Conservation (phyloP, 805 yeast genomes). For the Diddensiella caesifluorescens region DNA sequence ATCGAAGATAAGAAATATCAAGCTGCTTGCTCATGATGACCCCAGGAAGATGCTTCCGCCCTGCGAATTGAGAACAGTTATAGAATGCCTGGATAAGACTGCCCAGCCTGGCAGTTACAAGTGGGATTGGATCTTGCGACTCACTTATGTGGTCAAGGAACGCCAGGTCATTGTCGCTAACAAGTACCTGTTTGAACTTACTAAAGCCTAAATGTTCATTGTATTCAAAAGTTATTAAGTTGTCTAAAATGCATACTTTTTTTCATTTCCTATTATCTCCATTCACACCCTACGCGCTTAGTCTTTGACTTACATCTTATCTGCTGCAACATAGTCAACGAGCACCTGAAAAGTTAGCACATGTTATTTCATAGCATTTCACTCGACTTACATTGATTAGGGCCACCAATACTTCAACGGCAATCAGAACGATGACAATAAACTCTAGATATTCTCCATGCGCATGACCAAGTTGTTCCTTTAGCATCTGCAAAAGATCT, state of each 20-base stretch:
- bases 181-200: constrained; percentile 19
- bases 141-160: constrained; percentile 20
- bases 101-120: background rate
- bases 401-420: constrained; percentile 87
- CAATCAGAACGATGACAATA: constrained; percentile 84
- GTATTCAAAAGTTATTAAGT: background rate
- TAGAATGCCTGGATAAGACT: constrained; percentile 7
- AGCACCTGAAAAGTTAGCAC: constrained; percentile 18
- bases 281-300: background rate
- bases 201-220: background rate
- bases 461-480: constrained; percentile 93
- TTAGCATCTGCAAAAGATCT: constrained; percentile 90
- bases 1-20: constrained; percentile 26
- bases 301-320: background rate
- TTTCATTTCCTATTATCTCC: background rate
- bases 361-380: background rate
- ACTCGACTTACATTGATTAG: constrained; percentile 55
- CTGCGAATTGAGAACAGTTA: constrained; percentile 9
- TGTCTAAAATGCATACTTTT: background rate
- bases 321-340: constrained; percentile 33
- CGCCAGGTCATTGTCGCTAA: constrained; percentile 24
- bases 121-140: constrained; percentile 24
- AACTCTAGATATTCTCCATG: constrained; percentile 86
- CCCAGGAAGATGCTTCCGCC: constrained; percentile 24
- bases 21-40: constrained; percentile 33